Base-by-base conservation (phyloP, 2,329 filamentous ascomycete species). In the Botryotinia narcissicola region DNA sequence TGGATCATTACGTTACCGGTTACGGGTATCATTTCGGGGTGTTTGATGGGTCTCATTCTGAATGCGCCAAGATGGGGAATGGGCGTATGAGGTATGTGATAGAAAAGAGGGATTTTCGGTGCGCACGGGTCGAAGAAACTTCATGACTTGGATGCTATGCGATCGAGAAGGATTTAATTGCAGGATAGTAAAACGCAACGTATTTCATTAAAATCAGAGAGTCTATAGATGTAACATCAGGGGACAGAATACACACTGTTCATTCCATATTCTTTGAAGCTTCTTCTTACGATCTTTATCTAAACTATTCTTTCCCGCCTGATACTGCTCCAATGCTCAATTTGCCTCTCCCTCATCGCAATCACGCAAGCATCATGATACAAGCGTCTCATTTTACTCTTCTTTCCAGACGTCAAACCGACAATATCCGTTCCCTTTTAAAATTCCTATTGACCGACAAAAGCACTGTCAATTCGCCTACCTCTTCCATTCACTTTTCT, bases 1-100 rank as follows among this genome's bases (percentile, higher is more conserved):
- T 94, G 92, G 89, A 85, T 92, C 51, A 54, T 74, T 18, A 74
- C 72, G 12, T 68, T 71, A n/a, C 73, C 73, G 6, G n/a, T 70
- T 57, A 67, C 73, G 32, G 73, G 73, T 8, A 64, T 73, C 37
- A 67, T 74, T 16, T 70, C 71, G n/a, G 73, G 73, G 10, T 54
- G 69, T 59, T 40, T 74, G 59, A 74, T 70, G 62, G 66, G 62
- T 22, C 42, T 74, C 25, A 44, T 51, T 35, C 61, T 71, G 59
- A 74, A 74, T 44, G 60, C 73, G 8, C 71, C 73, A 1, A 54
- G 46, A 25, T 67, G 46, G 46, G 64, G 64, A 5, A 67, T 67
- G 64, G 64, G 46, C 1, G 46, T 67, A n/a, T 54, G 46, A 54
- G 63, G 3, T 18, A 32, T 42, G 25, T 25, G 25, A 37, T 37